Percentiles rank a stretch among this genome's conserved stretches.
Conservation (phyloP, 2,329 filamentous ascomycete genomes). For the Tolypocladium tropicale region DNA sequence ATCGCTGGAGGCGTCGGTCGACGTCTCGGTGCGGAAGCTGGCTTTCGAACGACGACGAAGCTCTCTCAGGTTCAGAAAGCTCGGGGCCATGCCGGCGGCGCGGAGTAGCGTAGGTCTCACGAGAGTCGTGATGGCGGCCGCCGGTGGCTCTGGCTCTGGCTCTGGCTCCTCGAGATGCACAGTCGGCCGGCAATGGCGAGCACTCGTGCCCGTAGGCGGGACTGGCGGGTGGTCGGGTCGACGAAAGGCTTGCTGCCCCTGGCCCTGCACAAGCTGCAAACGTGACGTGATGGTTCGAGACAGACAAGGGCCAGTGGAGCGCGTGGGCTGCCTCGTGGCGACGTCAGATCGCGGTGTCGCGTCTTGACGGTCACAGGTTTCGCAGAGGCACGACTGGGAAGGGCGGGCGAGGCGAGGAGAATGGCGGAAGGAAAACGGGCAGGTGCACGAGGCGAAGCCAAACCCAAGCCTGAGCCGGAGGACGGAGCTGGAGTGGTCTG, state of each 20-base stretch:
- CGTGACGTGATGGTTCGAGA: not conserved
- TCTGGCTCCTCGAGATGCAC: not conserved
- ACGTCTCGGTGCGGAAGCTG: slow-evolving; percentile 58
- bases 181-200: not conserved
- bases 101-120: not conserved
- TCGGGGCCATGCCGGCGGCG: slow-evolving; percentile 38
- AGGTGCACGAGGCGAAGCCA: not conserved
- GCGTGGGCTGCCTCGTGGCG: not conserved
- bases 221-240: not conserved
- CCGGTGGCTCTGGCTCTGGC: not conserved
- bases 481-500: not conserved
- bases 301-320: not conserved
- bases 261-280: not conserved
- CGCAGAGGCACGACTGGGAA: not conserved
- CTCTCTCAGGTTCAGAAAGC: slow-evolving; percentile 60
- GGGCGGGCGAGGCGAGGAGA: not conserved
- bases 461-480: not conserved
- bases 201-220: too few species aligned
- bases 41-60: slow-evolving; percentile 67
- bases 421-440: not conserved
- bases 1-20: slow-evolving; percentile 52
- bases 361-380: not conserved
- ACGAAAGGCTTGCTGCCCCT: not conserved
- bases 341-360: not conserved
- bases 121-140: not conserved